Conservation (phyloP, 2,329 filamentous ascomycete species). For the Whalleya microplaca region DNA sequence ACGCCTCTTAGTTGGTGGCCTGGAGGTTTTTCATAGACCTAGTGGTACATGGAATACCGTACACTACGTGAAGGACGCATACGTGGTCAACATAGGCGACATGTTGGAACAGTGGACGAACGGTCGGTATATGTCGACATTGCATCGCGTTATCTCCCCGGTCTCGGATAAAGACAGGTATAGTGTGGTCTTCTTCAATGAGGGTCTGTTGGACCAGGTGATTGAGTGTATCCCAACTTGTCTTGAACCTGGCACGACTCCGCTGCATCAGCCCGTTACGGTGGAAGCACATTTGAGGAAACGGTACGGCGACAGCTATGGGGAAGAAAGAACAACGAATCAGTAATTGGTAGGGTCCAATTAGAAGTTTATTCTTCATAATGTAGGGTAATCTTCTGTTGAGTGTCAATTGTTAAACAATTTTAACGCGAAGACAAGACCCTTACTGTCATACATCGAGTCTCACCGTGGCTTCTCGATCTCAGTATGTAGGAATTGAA, state of each 20-base stretch:
- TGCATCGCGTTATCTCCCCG: conserved; percentile 38
- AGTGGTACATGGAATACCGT: conserved; percentile 25
- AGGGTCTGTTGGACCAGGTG: conserved; percentile 37
- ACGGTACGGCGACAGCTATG: conserved; percentile 21
- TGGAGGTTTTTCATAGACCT: conserved; percentile 25
- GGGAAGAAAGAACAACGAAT: not conserved
- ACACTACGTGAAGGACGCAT: conserved; percentile 24
- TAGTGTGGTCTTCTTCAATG: conserved; percentile 39
- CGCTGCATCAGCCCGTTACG: conserved; percentile 36
- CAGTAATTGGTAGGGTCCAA: no score
- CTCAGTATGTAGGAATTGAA: no score
- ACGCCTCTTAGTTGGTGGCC: conserved; percentile 22
- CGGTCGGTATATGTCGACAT: conserved; percentile 34
- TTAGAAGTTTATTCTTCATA: no score
- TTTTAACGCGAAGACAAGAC: no score
- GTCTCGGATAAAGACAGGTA: conserved; percentile 31
- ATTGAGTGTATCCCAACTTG: conserved; percentile 42
- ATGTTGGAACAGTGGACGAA: conserved; percentile 38
- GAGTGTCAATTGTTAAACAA: no score
- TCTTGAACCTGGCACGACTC: conserved; percentile 35
- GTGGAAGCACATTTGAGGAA: conserved; percentile 39
- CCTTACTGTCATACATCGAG: no score
- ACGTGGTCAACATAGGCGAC: conserved; percentile 35
- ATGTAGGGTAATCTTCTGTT: no score
- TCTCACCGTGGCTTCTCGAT: no score